These are phyloP conservation scores for Flaveria ramosissima DNA, from an alignment of 129 eudicot genomes.

Conservation along the genomic window DNA sequence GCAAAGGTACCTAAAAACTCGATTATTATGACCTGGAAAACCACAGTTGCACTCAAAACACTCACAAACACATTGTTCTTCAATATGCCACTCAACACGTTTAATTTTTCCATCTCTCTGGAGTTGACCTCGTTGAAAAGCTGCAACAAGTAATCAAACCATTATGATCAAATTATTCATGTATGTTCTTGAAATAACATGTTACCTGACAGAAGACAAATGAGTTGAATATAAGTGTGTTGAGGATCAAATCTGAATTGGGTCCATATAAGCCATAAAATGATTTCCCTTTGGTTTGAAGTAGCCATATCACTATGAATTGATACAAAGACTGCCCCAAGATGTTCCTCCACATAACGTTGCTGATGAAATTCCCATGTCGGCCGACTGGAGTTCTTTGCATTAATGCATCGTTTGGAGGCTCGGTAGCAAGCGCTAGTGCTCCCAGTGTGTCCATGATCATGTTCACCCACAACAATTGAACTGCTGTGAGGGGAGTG, in stretches of 20 bases:
- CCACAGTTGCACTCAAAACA: conserved; percentile 60
- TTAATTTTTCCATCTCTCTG: conserved; percentile 82
- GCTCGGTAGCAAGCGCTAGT: conserved; percentile 95
- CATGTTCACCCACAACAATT: conserved; percentile 99
- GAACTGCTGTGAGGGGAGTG: conserved; percentile 97
- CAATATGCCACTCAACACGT: conserved; percentile 70
- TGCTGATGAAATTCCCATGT: conserved; percentile 75
- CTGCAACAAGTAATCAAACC: conserved; percentile 43
- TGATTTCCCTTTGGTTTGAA: conserved; percentile 65
- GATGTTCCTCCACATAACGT: conserved; percentile 95
- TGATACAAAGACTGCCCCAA: conserved; percentile 92
- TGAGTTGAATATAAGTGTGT: conserved; percentile 91
- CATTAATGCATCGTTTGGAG: conserved; percentile 92
- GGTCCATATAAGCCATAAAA: conserved; percentile 52
- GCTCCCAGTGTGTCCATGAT: conserved; percentile 99
- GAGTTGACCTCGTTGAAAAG: conserved; percentile 93
- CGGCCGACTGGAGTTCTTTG: conserved; percentile 87
- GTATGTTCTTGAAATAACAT: not conserved
- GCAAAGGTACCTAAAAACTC: conserved; percentile 91
- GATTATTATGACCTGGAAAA: conserved; percentile 77
- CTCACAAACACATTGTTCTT: conserved; percentile 71
- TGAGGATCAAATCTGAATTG: conserved; percentile 59
- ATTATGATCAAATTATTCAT: not conserved
- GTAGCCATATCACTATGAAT: conserved; percentile 73
- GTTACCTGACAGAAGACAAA: conserved; percentile 98